phyloP scores from a whole-genome alignment of 1,284 basidiomycete genomes.

The Peniophora sp. region DNA sequence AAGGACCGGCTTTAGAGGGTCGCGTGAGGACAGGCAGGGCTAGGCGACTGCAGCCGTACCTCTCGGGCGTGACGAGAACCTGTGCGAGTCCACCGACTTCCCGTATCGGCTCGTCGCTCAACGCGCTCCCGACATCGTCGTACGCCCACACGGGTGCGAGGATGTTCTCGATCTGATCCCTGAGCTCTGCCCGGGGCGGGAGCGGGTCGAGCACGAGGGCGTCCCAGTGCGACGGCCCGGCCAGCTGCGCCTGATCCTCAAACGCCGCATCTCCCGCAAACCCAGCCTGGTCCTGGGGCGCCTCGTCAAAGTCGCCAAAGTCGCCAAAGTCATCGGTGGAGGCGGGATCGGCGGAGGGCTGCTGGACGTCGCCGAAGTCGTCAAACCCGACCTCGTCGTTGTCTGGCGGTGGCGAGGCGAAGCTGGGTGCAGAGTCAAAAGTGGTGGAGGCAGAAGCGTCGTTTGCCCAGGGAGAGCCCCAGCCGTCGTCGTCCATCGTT shows the following conservation, averaged over 20 bases:
- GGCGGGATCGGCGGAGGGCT: conserved; percentile 22
- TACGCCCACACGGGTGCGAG: conserved; percentile 57
- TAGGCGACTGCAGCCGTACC: conserved; percentile 36
- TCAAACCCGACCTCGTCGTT: conserved; percentile 59
- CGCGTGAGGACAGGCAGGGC: conserved; percentile 12
- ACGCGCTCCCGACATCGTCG: conserved; percentile 37
- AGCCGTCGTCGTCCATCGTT: neutral
- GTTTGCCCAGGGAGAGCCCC: conserved; percentile 1
- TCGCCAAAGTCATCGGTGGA: conserved; percentile 68
- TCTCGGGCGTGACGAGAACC: conserved; percentile 64
- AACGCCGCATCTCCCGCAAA: conserved; percentile 38
- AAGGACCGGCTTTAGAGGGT: conserved; percentile 56
- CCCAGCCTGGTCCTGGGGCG: conserved; percentile 29
- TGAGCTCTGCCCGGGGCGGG: conserved; percentile 48
- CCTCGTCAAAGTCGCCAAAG: conserved; percentile 82
- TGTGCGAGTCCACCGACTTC: conserved; percentile 76
- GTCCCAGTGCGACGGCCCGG: conserved; percentile 48
- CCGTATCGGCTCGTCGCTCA: conserved; percentile 69
- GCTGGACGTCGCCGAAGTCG: conserved; percentile 55
- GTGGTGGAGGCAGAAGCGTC: neutral
- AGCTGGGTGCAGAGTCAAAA: conserved; percentile 1
- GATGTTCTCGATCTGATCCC: conserved; percentile 55
- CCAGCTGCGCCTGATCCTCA: conserved; percentile 29
- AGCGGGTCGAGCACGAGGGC: conserved; percentile 60
- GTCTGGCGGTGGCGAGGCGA: conserved; percentile 25